A percentile compares a stretch with the other conserved stretches of the same genome.
Evolutionary conservation across 805 yeast species (phyloP).

Genomic region (Osmozyma mogii): DNA sequence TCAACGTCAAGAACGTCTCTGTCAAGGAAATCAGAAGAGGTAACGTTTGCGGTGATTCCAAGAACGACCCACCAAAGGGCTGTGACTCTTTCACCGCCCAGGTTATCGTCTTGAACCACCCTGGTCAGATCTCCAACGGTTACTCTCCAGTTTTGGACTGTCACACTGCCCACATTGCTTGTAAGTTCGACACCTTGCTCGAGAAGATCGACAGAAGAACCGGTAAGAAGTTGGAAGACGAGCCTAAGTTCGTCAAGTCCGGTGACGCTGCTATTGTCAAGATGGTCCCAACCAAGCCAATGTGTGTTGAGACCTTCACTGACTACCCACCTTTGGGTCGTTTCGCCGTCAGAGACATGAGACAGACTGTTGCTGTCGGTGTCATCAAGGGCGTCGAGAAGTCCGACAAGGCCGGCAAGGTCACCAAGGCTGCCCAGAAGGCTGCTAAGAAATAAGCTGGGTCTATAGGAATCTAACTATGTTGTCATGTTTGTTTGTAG

Average conservation of each 20-base stretch:
- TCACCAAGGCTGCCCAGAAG: constrained; percentile 91
- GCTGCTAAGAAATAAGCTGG: constrained; percentile 60
- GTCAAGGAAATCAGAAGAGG: constrained; percentile 88
- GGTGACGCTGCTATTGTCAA: constrained; percentile 35
- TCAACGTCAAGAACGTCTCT: constrained; percentile 88
- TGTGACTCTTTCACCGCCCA: constrained; percentile 76
- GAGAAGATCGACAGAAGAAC: constrained; percentile 82
- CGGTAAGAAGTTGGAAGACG: constrained; percentile 27
- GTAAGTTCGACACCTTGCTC: constrained; percentile 71
- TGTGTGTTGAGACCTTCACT: constrained; percentile 38
- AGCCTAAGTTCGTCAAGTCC: constrained; percentile 29
- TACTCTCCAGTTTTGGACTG: constrained; percentile 89
- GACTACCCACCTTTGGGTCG: constrained; percentile 41
- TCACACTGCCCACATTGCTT: constrained; percentile 91
- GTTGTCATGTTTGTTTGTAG: neutral
- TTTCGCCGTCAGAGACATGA: constrained; percentile 91
- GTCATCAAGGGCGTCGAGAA: constrained; percentile 93
- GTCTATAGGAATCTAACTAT: neutral
- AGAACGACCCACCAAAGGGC: constrained; percentile 81
- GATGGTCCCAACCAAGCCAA: constrained; percentile 37
- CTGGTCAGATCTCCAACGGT: constrained; percentile 87
- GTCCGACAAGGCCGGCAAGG: constrained; percentile 84
- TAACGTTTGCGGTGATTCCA: constrained; percentile 87
- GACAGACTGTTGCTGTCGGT: constrained; percentile 99
- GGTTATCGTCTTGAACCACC: constrained; percentile 83